Conservation (phyloP, 176 grass and related monocot genomes). For the Eremochloa ophiuroides region DNA sequence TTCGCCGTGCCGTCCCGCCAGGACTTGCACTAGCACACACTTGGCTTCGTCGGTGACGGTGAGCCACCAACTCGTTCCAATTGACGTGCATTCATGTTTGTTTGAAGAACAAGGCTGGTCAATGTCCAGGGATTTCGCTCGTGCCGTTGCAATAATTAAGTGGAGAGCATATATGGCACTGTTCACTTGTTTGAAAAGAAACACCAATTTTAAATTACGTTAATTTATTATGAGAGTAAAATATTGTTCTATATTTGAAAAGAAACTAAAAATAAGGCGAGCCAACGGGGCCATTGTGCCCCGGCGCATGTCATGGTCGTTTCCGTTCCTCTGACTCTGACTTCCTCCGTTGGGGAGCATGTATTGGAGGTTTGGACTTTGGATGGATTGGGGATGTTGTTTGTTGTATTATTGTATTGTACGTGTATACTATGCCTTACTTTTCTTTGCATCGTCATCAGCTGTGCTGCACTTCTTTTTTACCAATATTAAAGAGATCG, state of each 20-base stretch:
- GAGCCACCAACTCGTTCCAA: background rate
- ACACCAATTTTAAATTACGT: no score
- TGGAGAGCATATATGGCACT: background rate
- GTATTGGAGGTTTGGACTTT: background rate
- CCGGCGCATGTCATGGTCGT: background rate
- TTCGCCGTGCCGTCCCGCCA: background rate
- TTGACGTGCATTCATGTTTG: slow-evolving; percentile 14
- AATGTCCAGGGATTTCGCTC: background rate
- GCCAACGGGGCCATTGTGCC: no score
- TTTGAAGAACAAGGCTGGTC: background rate
- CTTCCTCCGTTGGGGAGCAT: background rate
- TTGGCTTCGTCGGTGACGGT: background rate
- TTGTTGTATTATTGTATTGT: no score
- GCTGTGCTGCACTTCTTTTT: no score
- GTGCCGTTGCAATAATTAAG: background rate
- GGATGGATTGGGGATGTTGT: no score
- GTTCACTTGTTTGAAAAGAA: no score
- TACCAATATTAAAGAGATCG: no score
- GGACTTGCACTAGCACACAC: background rate
- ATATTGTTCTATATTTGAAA: no score
- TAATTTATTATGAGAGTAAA: no score
- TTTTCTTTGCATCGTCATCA: background rate
- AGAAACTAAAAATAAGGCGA: no score
- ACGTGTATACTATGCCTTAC: no score
- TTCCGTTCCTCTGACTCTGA: background rate